Percentiles rank a stretch among this genome's conserved stretches.
Evolutionary conservation across 1,284 basidiomycete species (phyloP).

Genomic region (Sanghuangporus weigelae): DNA sequence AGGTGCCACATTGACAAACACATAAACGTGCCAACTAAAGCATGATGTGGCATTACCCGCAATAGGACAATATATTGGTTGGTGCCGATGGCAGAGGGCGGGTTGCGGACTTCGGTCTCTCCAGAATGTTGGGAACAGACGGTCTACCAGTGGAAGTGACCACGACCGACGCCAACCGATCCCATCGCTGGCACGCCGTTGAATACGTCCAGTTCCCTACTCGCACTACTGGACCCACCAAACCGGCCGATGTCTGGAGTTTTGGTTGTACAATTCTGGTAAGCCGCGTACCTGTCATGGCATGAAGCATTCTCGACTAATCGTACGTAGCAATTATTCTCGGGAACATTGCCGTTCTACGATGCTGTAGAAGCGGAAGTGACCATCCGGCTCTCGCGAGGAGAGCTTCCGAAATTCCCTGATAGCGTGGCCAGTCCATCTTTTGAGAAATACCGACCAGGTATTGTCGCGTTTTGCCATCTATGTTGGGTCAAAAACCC

Average conservation of each 20-base stretch:
- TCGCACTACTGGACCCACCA: neutral
- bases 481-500: conserved; percentile 9
- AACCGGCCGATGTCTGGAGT: conserved; percentile 8
- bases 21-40: neutral
- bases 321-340: conserved; percentile 8
- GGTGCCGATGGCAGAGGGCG: neutral
- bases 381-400: neutral
- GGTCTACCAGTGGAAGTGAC: neutral
- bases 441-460: neutral
- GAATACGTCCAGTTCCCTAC: neutral
- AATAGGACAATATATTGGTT: conserved; percentile 14
- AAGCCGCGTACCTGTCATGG: too few species aligned
- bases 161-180: neutral
- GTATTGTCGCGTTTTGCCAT: neutral
- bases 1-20: neutral
- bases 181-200: neutral
- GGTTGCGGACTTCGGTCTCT: conserved; percentile 13
- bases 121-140: conserved; percentile 1
- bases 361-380: neutral
- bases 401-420: neutral
- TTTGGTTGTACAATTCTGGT: conserved; percentile 7
- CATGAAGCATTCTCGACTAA: too few species aligned
- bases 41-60: neutral
- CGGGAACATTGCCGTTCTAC: conserved; percentile 1
- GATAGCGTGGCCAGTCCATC: too few species aligned